These are phyloP conservation scores for Hanseniaspora jakobsenii DNA, from an alignment of 805 yeast species.

Conservation along the genomic window DNA sequence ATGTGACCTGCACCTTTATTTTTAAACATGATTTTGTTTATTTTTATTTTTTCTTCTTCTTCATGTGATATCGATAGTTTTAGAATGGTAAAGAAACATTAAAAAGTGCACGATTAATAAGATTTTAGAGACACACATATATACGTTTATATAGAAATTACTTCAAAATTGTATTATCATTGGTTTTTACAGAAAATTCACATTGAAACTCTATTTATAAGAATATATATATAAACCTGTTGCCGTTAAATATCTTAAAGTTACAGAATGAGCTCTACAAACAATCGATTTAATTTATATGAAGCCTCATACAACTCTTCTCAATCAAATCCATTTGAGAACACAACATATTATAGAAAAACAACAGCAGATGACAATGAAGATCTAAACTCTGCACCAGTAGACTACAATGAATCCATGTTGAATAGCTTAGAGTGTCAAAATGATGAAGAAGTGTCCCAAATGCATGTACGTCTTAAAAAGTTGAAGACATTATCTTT, in stretches of 20 bases:
- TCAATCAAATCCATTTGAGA: slow-evolving; percentile 1
- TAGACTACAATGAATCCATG: slow-evolving; percentile 40
- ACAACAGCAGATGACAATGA: slow-evolving; percentile 8
- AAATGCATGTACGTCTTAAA: slow-evolving; percentile 43
- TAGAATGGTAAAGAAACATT: too few relatives aligned
- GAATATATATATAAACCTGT: slow-evolving; percentile 16
- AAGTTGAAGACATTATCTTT: slow-evolving; percentile 44
- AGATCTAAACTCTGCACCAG: slow-evolving; percentile 16
- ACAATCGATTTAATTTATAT: slow-evolving; percentile 27
- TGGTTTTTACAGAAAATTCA: too few relatives aligned
- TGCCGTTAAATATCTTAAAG: slow-evolving; percentile 14
- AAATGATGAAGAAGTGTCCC: slow-evolving; percentile 45
- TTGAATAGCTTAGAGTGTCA: slow-evolving; percentile 55
- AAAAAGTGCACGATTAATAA: too few relatives aligned
- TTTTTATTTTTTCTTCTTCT: too few relatives aligned
- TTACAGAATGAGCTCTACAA: slow-evolving; percentile 19
- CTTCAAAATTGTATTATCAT: too few relatives aligned
- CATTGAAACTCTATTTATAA: slow-evolving; percentile 14
- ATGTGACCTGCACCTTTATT: too few relatives aligned
- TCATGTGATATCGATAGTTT: too few relatives aligned
- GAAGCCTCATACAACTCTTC: slow-evolving; percentile 16
- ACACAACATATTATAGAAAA: slow-evolving; percentile 4
- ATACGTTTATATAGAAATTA: too few relatives aligned
- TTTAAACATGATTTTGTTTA: too few relatives aligned
- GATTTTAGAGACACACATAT: too few relatives aligned